Base-by-base conservation (phyloP, 164 flowering plant species). In the Chloranthus sessilifolius region DNA sequence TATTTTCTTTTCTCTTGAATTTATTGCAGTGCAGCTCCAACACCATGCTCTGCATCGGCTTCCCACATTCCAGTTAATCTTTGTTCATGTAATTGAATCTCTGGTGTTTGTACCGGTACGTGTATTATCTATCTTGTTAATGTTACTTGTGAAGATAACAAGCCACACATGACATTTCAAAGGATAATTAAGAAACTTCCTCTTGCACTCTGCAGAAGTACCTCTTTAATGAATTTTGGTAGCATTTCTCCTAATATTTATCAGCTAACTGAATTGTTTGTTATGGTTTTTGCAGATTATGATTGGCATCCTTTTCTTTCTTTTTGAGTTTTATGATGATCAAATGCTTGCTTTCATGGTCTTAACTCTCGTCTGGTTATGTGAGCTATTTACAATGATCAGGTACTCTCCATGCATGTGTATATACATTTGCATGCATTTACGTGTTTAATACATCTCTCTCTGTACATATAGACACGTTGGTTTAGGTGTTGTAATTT, bases 281-380 rank as follows among this genome's bases (percentile, higher is more conserved):
- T 9, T 22, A 33, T 53, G 37, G 37, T 10, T 15, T 61, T 43
- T 74, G 76, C 96, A 94, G 99, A 89, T 94, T 37, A 94, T 89
- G 99, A 89, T 94, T 27, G 99, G 96, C n/a, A 89, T 85, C 53
- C 73, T 94, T 12, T 94, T 94, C 73, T 94, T 94, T 39, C 80
- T 94, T 43, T 94, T 89, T 29, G 99, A 89, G 77, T 94, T 94
- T 70, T 94, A 94, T 66, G 97, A 86, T 67, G 99, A 94, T 68
- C 99, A 94, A 66, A 76, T 94, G 31, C 73, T 94, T 73, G 97
- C 99, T 58, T 94, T 94, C 80, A 82, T 89, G 97, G 97, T 94
- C 62, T 45, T 94, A 43, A 79, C 86, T 60, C 84, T 89, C 25
- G 99, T 94, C 39, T 94, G 99, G 99, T 57, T 94, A 46, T 84